These are phyloP conservation scores for Botrytis medusae DNA, from an alignment of 2,329 filamentous ascomycete genomes.

Conservation along the genomic window DNA sequence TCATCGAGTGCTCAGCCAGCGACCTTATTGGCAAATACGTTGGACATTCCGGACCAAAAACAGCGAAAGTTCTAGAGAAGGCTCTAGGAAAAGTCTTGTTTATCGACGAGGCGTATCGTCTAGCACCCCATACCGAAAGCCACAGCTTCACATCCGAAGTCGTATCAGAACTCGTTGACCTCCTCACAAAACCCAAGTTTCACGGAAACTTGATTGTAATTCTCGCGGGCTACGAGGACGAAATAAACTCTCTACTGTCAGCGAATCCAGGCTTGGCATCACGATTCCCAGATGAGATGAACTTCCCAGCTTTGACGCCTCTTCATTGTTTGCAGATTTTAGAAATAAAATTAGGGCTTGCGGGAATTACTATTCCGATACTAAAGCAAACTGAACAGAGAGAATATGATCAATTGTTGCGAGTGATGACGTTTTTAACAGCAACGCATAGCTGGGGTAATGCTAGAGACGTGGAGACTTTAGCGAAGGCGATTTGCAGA, in stretches of 20 bases:
- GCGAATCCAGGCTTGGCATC: slow-evolving; percentile 53
- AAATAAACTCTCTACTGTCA: slow-evolving; percentile 52
- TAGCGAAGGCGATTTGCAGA: slow-evolving; percentile 25
- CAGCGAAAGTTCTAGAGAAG: slow-evolving; percentile 5
- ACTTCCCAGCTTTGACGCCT: slow-evolving; percentile 23
- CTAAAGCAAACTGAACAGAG: neutral
- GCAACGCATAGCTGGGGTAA: slow-evolving; percentile 28
- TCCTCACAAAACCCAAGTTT: slow-evolving; percentile 48
- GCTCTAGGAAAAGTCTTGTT: slow-evolving; percentile 17
- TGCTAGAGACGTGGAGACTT: slow-evolving; percentile 31
- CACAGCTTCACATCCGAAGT: slow-evolving; percentile 69
- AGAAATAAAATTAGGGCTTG: slow-evolving; percentile 16
- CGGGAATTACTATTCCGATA: slow-evolving; percentile 19
- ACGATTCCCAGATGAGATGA: slow-evolving; percentile 50
- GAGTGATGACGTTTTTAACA: slow-evolving; percentile 16
- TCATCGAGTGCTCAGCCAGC: slow-evolving; percentile 63
- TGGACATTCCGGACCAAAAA: slow-evolving; percentile 57
- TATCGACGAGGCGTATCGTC: slow-evolving; percentile 16
- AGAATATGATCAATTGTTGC: slow-evolving; percentile 3
- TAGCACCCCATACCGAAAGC: slow-evolving; percentile 50
- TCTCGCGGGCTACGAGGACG: slow-evolving; percentile 54
- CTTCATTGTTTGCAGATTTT: slow-evolving; percentile 26
- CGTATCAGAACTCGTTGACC: slow-evolving; percentile 67
- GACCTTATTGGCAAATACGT: slow-evolving; percentile 67
- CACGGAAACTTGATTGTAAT: slow-evolving; percentile 51